Conservation (phyloP, 2,329 filamentous ascomycete species). For the Verruconis gallopava region DNA sequence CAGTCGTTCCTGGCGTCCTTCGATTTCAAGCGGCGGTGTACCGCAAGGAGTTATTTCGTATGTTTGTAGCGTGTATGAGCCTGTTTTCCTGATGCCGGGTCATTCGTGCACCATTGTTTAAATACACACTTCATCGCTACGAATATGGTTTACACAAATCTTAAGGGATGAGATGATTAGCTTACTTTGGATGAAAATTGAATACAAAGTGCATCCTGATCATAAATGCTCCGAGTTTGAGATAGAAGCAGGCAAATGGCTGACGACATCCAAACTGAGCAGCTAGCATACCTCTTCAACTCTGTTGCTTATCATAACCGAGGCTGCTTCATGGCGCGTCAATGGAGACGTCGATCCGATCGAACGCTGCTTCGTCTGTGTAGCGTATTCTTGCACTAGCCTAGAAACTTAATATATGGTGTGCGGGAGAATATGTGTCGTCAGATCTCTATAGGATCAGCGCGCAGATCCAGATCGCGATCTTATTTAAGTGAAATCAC, state of each 20-base stretch:
- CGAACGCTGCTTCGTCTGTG: too few relatives aligned
- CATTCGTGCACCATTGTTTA: not conserved
- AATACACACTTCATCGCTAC: too few relatives aligned
- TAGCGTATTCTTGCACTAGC: not conserved
- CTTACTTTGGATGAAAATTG: not conserved
- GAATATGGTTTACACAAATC: too few relatives aligned
- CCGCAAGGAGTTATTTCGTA: constrained; percentile 3
- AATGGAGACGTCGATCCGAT: not conserved
- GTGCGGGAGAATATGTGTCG: not conserved
- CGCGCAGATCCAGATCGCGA: not conserved
- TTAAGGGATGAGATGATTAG: not conserved
- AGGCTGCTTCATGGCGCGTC: not conserved
- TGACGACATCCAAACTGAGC: not conserved
- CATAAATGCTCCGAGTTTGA: not conserved
- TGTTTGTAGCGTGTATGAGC: constrained; percentile 13
- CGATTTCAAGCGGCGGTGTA: not conserved
- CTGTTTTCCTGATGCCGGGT: not conserved
- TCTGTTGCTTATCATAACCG: too few relatives aligned
- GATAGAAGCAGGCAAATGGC: too few relatives aligned
- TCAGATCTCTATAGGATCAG: not conserved
- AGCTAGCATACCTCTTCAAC: not conserved
- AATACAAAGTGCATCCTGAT: not conserved
- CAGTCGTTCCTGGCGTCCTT: constrained; percentile 9
- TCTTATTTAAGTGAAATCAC: too few relatives aligned
- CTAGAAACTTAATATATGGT: not conserved